Evolutionary conservation across 1,284 basidiomycete species (phyloP).

Genomic region (Apiotrichum gracile): DNA sequence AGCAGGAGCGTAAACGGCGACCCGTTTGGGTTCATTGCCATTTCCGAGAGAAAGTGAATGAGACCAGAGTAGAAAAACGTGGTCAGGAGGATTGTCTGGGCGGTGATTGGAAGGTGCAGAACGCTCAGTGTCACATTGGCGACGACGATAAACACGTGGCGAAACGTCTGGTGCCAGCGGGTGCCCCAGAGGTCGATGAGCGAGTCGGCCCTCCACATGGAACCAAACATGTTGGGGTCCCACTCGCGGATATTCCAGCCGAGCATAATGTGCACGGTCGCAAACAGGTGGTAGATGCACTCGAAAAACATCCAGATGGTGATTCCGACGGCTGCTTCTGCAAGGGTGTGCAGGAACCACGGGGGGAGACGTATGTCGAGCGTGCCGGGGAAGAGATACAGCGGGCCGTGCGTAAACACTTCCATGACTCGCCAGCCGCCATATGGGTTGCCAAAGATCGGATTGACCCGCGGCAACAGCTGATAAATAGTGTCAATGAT

Average conservation of each 20-base stretch:
- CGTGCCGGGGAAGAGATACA: conserved; percentile 25
- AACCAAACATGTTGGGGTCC: conserved; percentile 39
- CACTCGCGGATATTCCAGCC: conserved; percentile 33
- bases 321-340: conserved; percentile 22
- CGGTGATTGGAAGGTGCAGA: conserved; percentile 18
- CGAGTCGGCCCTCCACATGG: conserved; percentile 35
- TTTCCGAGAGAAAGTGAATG: conserved; percentile 38
- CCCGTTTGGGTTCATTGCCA: conserved; percentile 28
- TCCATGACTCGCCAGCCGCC: conserved; percentile 9
- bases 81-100: conserved; percentile 20
- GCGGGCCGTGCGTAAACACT: background rate
- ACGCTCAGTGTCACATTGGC: background rate
- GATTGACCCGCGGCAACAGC: background rate
- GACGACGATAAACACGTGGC: conserved; percentile 4
- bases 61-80: conserved; percentile 37
- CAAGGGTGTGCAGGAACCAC: conserved; percentile 14
- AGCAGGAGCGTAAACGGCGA: conserved; percentile 13
- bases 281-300: conserved; percentile 34
- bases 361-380: conserved; percentile 8
- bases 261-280: conserved; percentile 17
- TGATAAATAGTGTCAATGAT: conserved; percentile 28
- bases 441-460: background rate
- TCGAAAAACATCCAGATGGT: conserved; percentile 30
- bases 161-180: conserved; percentile 44
- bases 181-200: conserved; percentile 45